Evolutionary conservation across 1,139 yeast species (phyloP).

Genomic region (Yamadazyma mexicana): DNA sequence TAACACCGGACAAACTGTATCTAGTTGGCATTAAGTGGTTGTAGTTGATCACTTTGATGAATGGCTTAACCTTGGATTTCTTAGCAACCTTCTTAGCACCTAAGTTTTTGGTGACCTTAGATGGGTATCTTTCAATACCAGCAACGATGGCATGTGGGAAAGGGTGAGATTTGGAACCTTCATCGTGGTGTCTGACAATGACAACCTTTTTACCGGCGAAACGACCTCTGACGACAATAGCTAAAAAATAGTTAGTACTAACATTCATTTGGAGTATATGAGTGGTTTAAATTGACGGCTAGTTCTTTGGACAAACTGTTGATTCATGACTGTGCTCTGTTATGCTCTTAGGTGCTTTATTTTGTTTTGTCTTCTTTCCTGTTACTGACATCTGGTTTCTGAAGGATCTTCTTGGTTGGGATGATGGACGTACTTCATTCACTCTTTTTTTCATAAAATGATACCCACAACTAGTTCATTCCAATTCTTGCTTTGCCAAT

Average conservation of each 20-base stretch:
- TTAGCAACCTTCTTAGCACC: slow-evolving; percentile 96
- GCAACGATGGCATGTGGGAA: slow-evolving; percentile 99
- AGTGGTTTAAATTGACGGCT: background rate
- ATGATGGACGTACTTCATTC: no score
- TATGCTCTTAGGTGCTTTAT: no score
- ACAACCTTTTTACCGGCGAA: slow-evolving; percentile 99
- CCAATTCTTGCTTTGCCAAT: background rate
- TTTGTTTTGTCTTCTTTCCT: no score
- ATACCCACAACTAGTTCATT: background rate
- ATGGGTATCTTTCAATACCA: slow-evolving; percentile 99
- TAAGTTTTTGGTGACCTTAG: slow-evolving; percentile 93
- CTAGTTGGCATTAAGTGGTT: slow-evolving; percentile 99
- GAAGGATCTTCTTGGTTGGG: no score
- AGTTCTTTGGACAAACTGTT: no score
- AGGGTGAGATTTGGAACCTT: slow-evolving; percentile 98
- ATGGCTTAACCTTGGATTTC: slow-evolving; percentile 99
- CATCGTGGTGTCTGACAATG: slow-evolving; percentile 97
- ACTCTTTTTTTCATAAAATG: background rate
- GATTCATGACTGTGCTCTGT: no score
- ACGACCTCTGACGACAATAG: slow-evolving; percentile 99
- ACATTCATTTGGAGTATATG: background rate
- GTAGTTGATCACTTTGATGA: slow-evolving; percentile 99
- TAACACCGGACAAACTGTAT: slow-evolving; percentile 96
- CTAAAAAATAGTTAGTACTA: slow-evolving; percentile 51
- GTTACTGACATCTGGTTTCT: no score